These are phyloP conservation scores for Chamaecrista fasciculata DNA, from an alignment of 306 rosid species.

Conservation along the genomic window DNA sequence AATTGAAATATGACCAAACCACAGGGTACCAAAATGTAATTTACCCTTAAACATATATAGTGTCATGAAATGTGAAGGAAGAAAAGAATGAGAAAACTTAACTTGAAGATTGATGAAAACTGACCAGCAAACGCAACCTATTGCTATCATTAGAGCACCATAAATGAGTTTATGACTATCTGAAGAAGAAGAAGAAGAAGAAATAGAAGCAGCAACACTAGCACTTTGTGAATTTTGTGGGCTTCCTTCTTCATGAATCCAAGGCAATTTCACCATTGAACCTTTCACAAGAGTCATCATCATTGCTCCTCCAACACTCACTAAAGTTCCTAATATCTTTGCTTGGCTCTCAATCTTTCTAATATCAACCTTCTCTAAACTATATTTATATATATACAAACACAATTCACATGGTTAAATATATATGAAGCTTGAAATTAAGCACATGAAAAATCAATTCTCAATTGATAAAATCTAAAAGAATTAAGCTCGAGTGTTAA, in stretches of 20 bases:
- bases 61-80: too few species aligned
- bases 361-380: slow-evolving; percentile 50
- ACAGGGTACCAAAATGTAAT: too few species aligned
- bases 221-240: slow-evolving; percentile 9
- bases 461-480: too few species aligned
- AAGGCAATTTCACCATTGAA: slow-evolving; percentile 37
- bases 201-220: too few species aligned
- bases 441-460: too few species aligned
- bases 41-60: too few species aligned
- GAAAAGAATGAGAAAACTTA: not conserved
- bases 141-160: slow-evolving; percentile 46
- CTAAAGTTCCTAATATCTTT: slow-evolving; percentile 43
- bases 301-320: slow-evolving; percentile 58
- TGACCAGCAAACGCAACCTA: slow-evolving; percentile 54
- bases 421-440: not conserved
- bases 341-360: slow-evolving; percentile 39
- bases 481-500: too few species aligned
- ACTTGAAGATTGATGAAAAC: slow-evolving; percentile 48
- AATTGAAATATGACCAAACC: too few species aligned
- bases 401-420: not conserved
- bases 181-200: not conserved
- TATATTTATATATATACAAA: too few species aligned
- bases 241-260: slow-evolving; percentile 34
- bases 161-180: slow-evolving; percentile 35
- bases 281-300: slow-evolving; percentile 46